Conservation (phyloP, 2,329 filamentous ascomycete genomes). For the Huntiella abstrusa region DNA sequence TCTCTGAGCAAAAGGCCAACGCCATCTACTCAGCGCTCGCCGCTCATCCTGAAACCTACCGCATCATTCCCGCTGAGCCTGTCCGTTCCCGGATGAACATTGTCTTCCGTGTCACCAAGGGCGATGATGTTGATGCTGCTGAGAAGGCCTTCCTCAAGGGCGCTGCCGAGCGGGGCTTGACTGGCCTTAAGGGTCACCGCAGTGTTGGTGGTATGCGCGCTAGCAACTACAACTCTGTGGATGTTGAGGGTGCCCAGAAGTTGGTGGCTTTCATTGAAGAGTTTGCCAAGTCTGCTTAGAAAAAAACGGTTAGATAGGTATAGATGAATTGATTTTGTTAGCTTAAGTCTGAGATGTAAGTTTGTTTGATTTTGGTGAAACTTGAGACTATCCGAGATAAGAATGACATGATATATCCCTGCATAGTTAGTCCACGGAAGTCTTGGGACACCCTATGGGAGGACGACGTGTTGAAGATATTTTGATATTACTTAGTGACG, state of each 20-base stretch:
- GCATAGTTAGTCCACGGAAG: neutral
- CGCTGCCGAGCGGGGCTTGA: conserved; percentile 47
- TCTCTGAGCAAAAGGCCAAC: conserved; percentile 56
- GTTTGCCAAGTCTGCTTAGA: conserved; percentile 23
- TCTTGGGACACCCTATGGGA: no score
- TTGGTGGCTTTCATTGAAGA: conserved; percentile 42
- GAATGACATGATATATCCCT: neutral
- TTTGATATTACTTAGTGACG: no score
- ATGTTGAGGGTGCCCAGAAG: conserved; percentile 46
- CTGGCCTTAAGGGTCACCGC: conserved; percentile 76
- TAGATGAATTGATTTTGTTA: no score
- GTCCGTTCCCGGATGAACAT: conserved; percentile 86
- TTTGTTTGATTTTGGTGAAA: no score
- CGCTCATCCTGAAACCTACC: conserved; percentile 51
- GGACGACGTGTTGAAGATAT: no score
- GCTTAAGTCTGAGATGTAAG: no score
- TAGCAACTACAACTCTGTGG: conserved; percentile 77
- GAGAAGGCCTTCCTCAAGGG: conserved; percentile 69
- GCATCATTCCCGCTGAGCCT: conserved; percentile 53
- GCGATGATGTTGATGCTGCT: conserved; percentile 42
- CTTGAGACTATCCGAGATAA: neutral
- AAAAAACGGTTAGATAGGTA: no score
- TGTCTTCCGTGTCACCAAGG: conserved; percentile 57
- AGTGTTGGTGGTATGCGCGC: conserved; percentile 72
- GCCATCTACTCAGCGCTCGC: conserved; percentile 66